Percentiles rank a stretch among this genome's conserved stretches.
phyloP scores from a whole-genome alignment of 768 basidiomycete species.

The Gelatoporia subvermispora region DNA sequence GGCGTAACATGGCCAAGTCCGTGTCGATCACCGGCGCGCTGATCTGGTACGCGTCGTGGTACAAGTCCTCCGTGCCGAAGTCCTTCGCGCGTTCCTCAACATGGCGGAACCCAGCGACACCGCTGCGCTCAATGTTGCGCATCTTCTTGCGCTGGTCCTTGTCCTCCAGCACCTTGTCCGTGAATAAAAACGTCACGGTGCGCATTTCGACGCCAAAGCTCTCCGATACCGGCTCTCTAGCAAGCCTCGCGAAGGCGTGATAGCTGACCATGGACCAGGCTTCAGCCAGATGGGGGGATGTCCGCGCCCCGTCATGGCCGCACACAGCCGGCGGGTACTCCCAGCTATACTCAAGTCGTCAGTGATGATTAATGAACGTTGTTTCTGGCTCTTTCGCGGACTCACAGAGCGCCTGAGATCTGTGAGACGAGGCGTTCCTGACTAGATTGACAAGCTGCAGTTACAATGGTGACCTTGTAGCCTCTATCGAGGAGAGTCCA shows the following conservation, averaged over 20 bases:
- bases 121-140: constrained; percentile 18
- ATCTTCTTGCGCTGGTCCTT: constrained; percentile 28
- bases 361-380: neutral
- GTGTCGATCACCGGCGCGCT: constrained; percentile 33
- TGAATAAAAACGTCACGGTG: constrained; percentile 33
- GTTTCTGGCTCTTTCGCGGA: neutral
- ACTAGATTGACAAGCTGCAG: constrained; percentile 16
- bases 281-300: constrained; percentile 30
- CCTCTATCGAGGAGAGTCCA: constrained; percentile 33
- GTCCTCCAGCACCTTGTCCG: constrained; percentile 22
- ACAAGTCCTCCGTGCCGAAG: constrained; percentile 6
- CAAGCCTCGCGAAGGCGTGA: constrained; percentile 24
- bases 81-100: constrained; percentile 16
- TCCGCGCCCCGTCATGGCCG: constrained; percentile 32
- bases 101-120: constrained; percentile 22
- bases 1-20: constrained; percentile 31
- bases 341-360: constrained; percentile 22
- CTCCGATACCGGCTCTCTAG: constrained; percentile 14
- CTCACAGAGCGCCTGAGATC: constrained; percentile 23
- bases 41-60: constrained; percentile 30
- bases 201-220: constrained; percentile 31
- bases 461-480: constrained; percentile 30
- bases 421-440: constrained; percentile 17
- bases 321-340: constrained; percentile 37
- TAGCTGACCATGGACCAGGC: constrained; percentile 35